Base-by-base conservation (phyloP, 2,329 filamentous ascomycete species). In the Orbilia ellipsospora region DNA sequence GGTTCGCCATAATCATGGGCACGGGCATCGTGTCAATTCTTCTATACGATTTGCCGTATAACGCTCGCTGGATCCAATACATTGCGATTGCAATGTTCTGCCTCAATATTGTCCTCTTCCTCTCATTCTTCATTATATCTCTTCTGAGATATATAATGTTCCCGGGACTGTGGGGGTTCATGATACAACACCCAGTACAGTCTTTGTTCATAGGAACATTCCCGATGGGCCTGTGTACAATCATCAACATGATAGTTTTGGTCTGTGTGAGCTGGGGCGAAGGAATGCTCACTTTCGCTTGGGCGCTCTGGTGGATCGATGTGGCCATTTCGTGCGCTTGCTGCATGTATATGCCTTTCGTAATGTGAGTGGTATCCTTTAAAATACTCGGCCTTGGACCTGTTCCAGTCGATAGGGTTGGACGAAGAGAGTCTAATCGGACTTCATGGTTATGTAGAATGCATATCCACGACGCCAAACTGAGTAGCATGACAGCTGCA, bases 201-300 rank as follows among this genome's bases (percentile, higher is more conserved):
- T 89, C 87, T 0, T 84, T 92, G 63, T 92, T 92, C 78, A 82
- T 92, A 2, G 90, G 87, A 0, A 90, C 88, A 0, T 86, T 90
- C 36, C 89, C 89, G 0, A 91, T 92, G 88, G 89, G 86, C 0
- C 86, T 92, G 70, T 87, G 88, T 0, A 91, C 89, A 1, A 87
- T 92, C 51, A 86, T 91, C 74, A 88, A 89, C 76, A 88, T 89
- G 85, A 87, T 88, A 80, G 84, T 88, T 12, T 84, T 88, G 36
- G 83, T 88, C 40, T 90, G 89, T 80, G 83, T 86, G 6, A 86
- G 86, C 0, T 91, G 88, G 89, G 89, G 88, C 0, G 78, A 83
- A 13, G 87, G 87, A 84, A 83, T 86, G n/a, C 82, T 84, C 31
- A 83, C 85, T 76, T 81, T 87, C 7, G 86, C 86, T 8, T 89